Base-by-base conservation (phyloP, 257 asterid genomes). In the Primulina eburnea region DNA sequence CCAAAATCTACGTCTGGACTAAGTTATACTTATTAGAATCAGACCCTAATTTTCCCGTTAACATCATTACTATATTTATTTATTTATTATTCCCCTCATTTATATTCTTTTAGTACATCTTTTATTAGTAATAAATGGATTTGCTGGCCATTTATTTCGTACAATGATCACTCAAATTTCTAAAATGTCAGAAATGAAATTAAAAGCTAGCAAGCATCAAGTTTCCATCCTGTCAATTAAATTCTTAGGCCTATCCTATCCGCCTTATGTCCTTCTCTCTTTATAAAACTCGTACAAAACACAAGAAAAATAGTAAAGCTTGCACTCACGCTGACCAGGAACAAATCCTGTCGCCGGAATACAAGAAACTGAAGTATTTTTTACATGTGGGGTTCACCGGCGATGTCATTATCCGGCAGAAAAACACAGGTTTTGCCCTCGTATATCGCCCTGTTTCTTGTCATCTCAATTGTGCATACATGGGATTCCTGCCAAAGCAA, bases 341-440 rank as follows among this genome's bases (percentile, higher is more conserved):
- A 34, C 32, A 38, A 56, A 58, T 61, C 50, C 67, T 28, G 52
- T 56, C 37, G 4, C 61, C 55, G 40, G 34, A 55, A 62, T 29
- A 69, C 69, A 30, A 74, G 67, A 8, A 21, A 63, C 73, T 17
- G 68, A 29, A 26, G 21, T 56, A 76, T 56, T n/a, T 3, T 64
- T 58, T 71, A 70, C 82, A 79, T 82, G 89, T 79, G 73, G 73
- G 85, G 75, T 75, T 70, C 55, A 20, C 73, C 75, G 75, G 65
- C 69, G 83, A 79, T 82, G 86, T 75, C 87, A 77, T 75, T 67
- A 73, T 30, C 76, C 81, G 78, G 73, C 66, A 56, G 67, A 69
- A 82, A 72, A 67, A 71, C 7, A 35, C 64, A 43, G 26, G 68
- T 50, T 57, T 60, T 68, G 30, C 57, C 57, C 57, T 50, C 57